A percentile compares a stretch with the other conserved stretches of the same genome.
Evolutionary conservation across 2,329 filamentous ascomycete species (phyloP).

Genomic region (Ceratocystis lukuohia): DNA sequence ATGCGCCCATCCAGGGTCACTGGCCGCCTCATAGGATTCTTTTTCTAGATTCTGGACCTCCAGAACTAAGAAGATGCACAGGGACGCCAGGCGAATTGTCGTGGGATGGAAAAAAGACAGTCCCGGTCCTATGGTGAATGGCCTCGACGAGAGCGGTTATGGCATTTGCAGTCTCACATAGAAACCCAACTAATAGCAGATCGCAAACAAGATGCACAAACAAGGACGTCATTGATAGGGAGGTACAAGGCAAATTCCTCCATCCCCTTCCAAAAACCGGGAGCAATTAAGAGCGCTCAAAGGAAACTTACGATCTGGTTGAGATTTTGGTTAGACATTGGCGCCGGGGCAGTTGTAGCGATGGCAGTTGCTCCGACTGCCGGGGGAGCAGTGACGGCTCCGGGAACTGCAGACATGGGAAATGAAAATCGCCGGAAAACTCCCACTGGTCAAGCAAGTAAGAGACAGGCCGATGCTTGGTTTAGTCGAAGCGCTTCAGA

Average conservation of each 20-base stretch:
- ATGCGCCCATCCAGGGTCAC: neutral
- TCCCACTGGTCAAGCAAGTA: neutral
- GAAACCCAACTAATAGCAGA: neutral
- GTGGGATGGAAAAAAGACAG: neutral
- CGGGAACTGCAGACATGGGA: conserved; percentile 19
- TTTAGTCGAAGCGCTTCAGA: neutral
- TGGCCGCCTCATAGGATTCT: neutral
- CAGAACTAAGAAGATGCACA: too few relatives aligned
- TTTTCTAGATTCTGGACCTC: neutral
- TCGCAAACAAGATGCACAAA: neutral
- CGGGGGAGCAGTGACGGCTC: conserved; percentile 21
- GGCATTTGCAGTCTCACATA: neutral
- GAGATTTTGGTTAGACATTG: conserved; percentile 72
- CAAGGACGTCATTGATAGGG: neutral
- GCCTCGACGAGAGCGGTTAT: neutral
- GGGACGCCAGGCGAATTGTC: neutral
- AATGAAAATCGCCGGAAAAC: neutral
- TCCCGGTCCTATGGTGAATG: neutral
- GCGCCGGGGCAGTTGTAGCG: conserved; percentile 25
- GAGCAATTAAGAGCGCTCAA: neutral
- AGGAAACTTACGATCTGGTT: conserved; percentile 79
- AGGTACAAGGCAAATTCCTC: neutral
- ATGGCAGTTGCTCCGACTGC: conserved; percentile 21
- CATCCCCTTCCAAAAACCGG: neutral
- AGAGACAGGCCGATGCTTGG: neutral